These are phyloP conservation scores for Globisporangium cylindrosporum DNA, from an alignment of 352 stramenopile species.

Conservation along the genomic window DNA sequence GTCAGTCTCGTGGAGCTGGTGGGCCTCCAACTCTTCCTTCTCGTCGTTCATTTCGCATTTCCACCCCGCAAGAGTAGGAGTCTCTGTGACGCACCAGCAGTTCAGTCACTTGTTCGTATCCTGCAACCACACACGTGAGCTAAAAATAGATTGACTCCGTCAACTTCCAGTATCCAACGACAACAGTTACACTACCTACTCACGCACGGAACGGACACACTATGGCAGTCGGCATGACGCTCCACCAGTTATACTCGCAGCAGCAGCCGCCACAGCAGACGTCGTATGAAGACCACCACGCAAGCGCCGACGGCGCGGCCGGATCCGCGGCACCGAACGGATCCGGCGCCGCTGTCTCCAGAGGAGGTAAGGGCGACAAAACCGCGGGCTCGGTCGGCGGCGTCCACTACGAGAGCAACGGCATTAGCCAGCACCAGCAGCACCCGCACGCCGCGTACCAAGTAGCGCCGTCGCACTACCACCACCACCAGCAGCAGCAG, in stretches of 20 bases:
- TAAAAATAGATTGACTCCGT: neutral
- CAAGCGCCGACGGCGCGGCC: slow-evolving; percentile 11
- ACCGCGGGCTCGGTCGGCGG: slow-evolving; percentile 9
- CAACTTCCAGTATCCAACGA: neutral
- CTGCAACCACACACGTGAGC: neutral
- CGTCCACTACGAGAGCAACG: slow-evolving; percentile 11
- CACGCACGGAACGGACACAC: neutral
- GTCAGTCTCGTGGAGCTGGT: neutral
- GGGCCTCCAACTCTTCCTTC: slow-evolving; percentile 9
- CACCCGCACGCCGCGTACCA: slow-evolving; percentile 22
- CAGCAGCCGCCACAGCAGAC: slow-evolving; percentile 18
- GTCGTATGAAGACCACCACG: slow-evolving; percentile 23
- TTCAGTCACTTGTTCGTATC: neutral
- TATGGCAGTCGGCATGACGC: slow-evolving; percentile 68
- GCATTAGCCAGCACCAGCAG: slow-evolving; percentile 16
- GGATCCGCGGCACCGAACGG: neutral
- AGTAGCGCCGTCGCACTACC: slow-evolving; percentile 27
- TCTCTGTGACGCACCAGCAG: neutral
- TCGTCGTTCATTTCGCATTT: slow-evolving; percentile 35
- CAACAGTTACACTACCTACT: neutral
- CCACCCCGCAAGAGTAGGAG: slow-evolving; percentile 30
- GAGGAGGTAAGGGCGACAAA: slow-evolving; percentile 4
- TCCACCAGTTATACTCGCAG: slow-evolving; percentile 66
- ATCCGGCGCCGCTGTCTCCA: neutral
- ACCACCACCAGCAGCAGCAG: too few relatives aligned